Evolutionary conservation across 768 basidiomycete genomes (phyloP).

Genomic region (Lentinula sp.): DNA sequence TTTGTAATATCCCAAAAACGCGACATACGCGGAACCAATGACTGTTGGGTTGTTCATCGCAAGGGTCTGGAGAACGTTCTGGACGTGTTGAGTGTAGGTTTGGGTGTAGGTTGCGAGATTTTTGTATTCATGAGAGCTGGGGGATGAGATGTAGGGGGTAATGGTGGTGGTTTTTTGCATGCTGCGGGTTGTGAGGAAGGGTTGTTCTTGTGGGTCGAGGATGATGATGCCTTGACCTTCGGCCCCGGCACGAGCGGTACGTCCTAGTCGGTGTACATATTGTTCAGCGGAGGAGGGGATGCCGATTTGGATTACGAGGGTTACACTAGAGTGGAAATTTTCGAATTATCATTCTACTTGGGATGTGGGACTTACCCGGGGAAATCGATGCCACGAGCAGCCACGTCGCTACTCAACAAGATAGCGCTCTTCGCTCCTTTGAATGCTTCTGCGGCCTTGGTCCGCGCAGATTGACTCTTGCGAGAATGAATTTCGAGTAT

Average conservation of each 20-base stretch:
- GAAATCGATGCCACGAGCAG: slow-evolving; percentile 65
- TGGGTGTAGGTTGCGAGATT: not conserved
- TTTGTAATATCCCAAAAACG: slow-evolving; percentile 56
- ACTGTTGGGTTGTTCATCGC: slow-evolving; percentile 25
- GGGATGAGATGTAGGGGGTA: slow-evolving; percentile 18
- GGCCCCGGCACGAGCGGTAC: slow-evolving; percentile 71
- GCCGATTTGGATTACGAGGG: slow-evolving; percentile 55
- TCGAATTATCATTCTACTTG: not conserved
- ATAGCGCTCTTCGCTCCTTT: slow-evolving; percentile 35
- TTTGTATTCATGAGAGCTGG: slow-evolving; percentile 4
- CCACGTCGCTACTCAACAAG: slow-evolving; percentile 50
- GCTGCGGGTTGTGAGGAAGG: slow-evolving; percentile 36
- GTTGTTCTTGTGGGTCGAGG: slow-evolving; percentile 42
- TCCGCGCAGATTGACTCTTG: slow-evolving; percentile 43
- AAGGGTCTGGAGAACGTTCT: slow-evolving; percentile 20
- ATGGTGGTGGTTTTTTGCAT: slow-evolving; percentile 34
- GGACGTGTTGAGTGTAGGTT: slow-evolving; percentile 13
- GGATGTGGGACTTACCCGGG: slow-evolving; percentile 34
- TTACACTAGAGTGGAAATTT: slow-evolving; percentile 34
- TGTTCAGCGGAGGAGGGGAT: slow-evolving; percentile 68
- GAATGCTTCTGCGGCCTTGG: slow-evolving; percentile 45
- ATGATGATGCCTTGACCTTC: slow-evolving; percentile 54
- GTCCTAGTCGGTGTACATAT: slow-evolving; percentile 75
- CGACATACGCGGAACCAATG: slow-evolving; percentile 47
- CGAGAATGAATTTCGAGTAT: slow-evolving; percentile 55